Percentiles rank a stretch among this genome's conserved stretches.
These are phyloP conservation scores for Wolfiporia cocos DNA, from an alignment of 1,284 basidiomycete species.

Conservation along the genomic window DNA sequence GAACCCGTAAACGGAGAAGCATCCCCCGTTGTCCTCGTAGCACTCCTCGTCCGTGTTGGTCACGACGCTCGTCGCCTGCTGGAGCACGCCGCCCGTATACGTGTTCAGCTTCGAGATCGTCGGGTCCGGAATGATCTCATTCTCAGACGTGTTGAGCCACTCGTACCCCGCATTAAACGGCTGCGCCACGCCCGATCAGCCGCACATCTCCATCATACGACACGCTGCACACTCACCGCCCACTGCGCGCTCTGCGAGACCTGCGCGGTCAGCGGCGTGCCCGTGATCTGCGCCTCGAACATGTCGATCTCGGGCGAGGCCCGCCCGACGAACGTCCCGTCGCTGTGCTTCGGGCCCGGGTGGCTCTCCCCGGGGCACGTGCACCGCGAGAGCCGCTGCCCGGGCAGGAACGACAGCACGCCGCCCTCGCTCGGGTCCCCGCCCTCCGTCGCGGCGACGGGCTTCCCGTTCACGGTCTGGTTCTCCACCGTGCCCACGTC, in stretches of 20 bases:
- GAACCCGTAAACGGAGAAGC: constrained; percentile 43
- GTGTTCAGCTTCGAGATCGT: constrained; percentile 38
- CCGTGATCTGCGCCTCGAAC: constrained; percentile 61
- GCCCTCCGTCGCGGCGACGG: constrained; percentile 30
- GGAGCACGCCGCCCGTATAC: constrained; percentile 50
- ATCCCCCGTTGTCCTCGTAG: constrained; percentile 41
- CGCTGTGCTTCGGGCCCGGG: constrained; percentile 58
- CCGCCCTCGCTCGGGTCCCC: constrained; percentile 35
- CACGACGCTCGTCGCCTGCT: constrained; percentile 57
- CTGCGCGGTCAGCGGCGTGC: constrained; percentile 38
- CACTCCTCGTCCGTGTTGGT: constrained; percentile 41
- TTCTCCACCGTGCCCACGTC: constrained; percentile 62
- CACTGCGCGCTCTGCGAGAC: constrained; percentile 62
- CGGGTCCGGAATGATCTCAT: constrained; percentile 41
- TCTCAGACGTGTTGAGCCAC: constrained; percentile 44
- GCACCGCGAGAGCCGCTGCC: constrained; percentile 73
- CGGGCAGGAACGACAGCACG: constrained; percentile 65
- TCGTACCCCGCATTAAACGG: constrained; percentile 56
- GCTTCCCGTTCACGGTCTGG: constrained; percentile 37
- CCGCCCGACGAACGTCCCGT: constrained; percentile 62
- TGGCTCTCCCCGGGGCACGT: constrained; percentile 67
- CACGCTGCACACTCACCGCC: constrained; percentile 37
- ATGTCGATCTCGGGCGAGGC: constrained; percentile 76
- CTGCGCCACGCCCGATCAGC: constrained; percentile 21
- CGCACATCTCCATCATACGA: background rate